Base-by-base conservation (phyloP, 192 early-diverging fungal genomes). In the Helicostylum pulchrum region DNA sequence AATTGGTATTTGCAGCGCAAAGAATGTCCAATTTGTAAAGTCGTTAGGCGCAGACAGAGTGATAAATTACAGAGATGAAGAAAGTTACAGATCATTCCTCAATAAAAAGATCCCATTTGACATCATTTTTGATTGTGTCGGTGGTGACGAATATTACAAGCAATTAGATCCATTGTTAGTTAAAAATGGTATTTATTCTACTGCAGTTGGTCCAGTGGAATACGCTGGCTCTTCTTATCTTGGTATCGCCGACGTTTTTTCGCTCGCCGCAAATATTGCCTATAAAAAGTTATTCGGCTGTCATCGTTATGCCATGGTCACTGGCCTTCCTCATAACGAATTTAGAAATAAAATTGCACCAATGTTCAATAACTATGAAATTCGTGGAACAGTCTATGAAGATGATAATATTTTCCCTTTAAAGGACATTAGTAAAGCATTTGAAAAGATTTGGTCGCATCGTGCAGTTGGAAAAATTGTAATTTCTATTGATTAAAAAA, bases 1-100 rank as follows among this genome's bases (percentile, higher is more conserved):
- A 0, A 73, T 76, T 1, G 84, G 68, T 17, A 71, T 84, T 9
- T 85, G 83, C 53, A 78, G 76, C 2, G 72, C 70, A 19, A 61
- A 52, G 12, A 87, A 87, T 21, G 43, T 65, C 4, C 55, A 71
- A 26, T 57, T 76, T 30, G 75, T 83, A 52, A 60, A 56, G 5
- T 49, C 76, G 19, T 66, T 60, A 55, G 87, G 87, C n/a, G 85
- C 82, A 0, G 83, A 87, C 56, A 43, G 69, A 30, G 74, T 73
- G 0, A 61, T 87, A 7, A 85, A 88, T 58, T 87, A 87, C 68
- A 80, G 50, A 7, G 66, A 66, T n/a, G 55, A 66, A 31, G 70
- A 79, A 50, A 64, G 73, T n/a, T 61, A 61, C 19, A 62, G 68
- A 12, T 56, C 21, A 0, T 51, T 64, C 0, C 39, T 50, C 14